A percentile compares a stretch with the other conserved stretches of the same genome.
phyloP scores from a whole-genome alignment of 2,329 filamentous ascomycete genomes.

The Pseudocercospora fuligena region DNA sequence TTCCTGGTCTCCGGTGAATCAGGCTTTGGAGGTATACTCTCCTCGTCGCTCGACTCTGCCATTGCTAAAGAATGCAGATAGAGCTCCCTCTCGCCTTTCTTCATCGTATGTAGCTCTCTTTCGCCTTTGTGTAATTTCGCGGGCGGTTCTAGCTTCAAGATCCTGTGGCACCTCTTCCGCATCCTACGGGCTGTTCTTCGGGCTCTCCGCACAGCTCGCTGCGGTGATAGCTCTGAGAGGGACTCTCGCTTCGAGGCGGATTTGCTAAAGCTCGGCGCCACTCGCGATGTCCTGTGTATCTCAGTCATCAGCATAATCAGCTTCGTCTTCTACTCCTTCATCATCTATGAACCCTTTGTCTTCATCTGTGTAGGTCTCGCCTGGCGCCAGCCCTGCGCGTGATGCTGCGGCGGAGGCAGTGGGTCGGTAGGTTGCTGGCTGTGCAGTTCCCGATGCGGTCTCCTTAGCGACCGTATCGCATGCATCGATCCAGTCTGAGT shows the following conservation, averaged over 20 bases:
- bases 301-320: conserved; percentile 41
- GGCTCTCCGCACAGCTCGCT: too few species aligned
- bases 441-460: conserved; percentile 34
- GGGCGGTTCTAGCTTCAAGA: too few species aligned
- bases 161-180: too few species aligned
- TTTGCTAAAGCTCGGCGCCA: not conserved
- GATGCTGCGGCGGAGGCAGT: conserved; percentile 20
- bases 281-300: not conserved
- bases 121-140: too few species aligned
- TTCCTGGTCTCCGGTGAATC: too few species aligned
- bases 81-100: not conserved
- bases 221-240: too few species aligned
- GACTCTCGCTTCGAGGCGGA: not conserved
- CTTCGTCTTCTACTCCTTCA: conserved; percentile 42
- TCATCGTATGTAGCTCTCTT: too few species aligned
- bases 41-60: not conserved
- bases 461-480: conserved; percentile 74
- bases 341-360: conserved; percentile 44
- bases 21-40: not conserved
- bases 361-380: conserved; percentile 39
- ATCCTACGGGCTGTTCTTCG: too few species aligned
- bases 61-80: not conserved
- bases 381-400: conserved; percentile 30
- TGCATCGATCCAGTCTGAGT: conserved; percentile 98
- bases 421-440: conserved; percentile 19